Evolutionary conservation across 441 rosid species (phyloP).

Genomic region (Biscutella laevigata): DNA sequence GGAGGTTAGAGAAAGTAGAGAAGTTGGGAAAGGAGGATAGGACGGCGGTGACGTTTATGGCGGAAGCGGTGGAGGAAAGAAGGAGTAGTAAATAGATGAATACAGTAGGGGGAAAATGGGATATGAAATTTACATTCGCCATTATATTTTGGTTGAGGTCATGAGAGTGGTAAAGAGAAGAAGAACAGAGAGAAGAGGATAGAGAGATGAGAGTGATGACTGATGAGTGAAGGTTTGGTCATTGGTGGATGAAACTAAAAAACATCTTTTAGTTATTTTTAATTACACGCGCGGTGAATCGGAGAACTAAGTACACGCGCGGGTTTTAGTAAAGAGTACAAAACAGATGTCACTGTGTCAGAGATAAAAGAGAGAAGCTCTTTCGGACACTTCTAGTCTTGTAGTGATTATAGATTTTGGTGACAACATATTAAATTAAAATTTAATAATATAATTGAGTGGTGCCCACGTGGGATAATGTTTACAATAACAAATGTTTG

Average conservation of each 20-base stretch:
- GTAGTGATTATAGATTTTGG: constrained; percentile 23
- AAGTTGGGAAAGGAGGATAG: constrained; percentile 61
- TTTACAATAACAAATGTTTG: constrained; percentile 1
- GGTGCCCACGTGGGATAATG: constrained; percentile 14
- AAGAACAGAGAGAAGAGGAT: constrained; percentile 1
- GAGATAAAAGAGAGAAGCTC: constrained; percentile 18
- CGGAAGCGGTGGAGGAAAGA: constrained; percentile 20
- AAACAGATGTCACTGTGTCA: constrained; percentile 18
- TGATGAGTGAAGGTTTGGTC: constrained; percentile 9
- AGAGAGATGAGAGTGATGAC: constrained; percentile 13
- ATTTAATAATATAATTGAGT: background rate
- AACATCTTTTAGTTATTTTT: background rate
- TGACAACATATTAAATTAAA: constrained; percentile 9
- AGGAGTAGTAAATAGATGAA: constrained; percentile 38
- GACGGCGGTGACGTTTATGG: constrained; percentile 49
- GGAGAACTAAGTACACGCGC: background rate
- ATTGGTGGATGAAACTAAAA: constrained; percentile 13
- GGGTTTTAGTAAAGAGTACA: background rate
- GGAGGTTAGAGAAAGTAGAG: constrained; percentile 59
- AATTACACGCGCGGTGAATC: background rate
- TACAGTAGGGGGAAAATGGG: constrained; percentile 41
- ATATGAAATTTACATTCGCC: constrained; percentile 21
- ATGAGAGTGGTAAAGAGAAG: constrained; percentile 23
- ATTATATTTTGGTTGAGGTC: constrained; percentile 17
- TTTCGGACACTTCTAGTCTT: constrained; percentile 14